phyloP scores from a whole-genome alignment of 176 grass and related monocot genomes.

The Musa beccarii region DNA sequence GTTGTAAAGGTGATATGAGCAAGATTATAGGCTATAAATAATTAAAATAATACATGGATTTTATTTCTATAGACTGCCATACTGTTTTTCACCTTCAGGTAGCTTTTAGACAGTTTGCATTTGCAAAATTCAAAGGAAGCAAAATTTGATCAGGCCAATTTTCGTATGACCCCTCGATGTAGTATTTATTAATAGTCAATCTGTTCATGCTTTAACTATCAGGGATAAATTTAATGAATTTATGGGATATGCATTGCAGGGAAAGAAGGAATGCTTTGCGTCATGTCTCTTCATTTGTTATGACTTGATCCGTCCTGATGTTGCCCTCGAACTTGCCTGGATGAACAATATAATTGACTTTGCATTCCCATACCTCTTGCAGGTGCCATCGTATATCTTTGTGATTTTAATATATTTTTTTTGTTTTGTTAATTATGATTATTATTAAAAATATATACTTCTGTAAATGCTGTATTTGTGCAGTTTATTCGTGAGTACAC shows the following conservation, averaged over 20 bases:
- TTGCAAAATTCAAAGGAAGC: background rate
- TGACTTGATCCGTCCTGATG: conserved; percentile 80
- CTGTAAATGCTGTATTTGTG: background rate
- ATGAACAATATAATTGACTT: conserved; percentile 96
- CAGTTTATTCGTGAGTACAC: conserved; percentile 93
- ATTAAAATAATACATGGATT: too few species aligned
- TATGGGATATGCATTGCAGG: conserved; percentile 43
- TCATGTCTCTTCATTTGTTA: conserved; percentile 98
- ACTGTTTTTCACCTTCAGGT: background rate
- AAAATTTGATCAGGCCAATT: background rate
- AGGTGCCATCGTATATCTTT: conserved; percentile 34
- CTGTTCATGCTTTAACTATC: background rate
- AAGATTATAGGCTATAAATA: too few species aligned
- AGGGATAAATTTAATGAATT: background rate
- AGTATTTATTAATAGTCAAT: background rate
- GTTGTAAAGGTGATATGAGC: too few species aligned
- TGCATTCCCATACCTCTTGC: conserved; percentile 90
- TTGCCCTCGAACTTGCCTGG: conserved; percentile 97
- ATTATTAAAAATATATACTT: background rate
- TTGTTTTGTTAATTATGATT: background rate
- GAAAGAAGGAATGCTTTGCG: conserved; percentile 99
- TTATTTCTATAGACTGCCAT: too few species aligned
- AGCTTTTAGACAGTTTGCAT: background rate
- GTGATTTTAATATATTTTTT: conserved; percentile 7
- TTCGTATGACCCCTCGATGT: too few species aligned